Evolutionary conservation across 2,329 filamentous ascomycete genomes (phyloP).

Genomic region (Helotiales sp.): DNA sequence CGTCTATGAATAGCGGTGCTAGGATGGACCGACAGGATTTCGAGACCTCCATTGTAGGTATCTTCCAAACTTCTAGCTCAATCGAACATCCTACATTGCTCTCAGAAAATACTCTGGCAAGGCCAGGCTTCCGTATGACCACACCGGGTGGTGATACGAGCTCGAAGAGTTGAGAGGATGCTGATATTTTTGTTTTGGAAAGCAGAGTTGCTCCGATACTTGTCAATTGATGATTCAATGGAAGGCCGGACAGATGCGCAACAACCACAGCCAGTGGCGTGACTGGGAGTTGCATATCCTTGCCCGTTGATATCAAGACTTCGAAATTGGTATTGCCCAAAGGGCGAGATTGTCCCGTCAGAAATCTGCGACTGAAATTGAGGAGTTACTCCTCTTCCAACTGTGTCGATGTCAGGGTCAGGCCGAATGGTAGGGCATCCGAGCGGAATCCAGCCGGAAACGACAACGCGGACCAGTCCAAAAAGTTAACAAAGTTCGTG

Average conservation of each 20-base stretch:
- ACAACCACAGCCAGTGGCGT: slow-evolving; percentile 12
- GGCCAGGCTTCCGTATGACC: slow-evolving; percentile 5
- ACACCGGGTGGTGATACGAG: slow-evolving; percentile 4
- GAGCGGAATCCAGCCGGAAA: slow-evolving; percentile 13
- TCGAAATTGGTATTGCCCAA: slow-evolving; percentile 2
- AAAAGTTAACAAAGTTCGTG: slow-evolving; percentile 65
- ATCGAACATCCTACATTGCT: neutral
- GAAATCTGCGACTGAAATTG: neutral
- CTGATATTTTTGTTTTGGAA: neutral
- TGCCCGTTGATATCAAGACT: neutral
- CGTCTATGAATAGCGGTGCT: slow-evolving; percentile 8
- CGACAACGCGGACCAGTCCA: slow-evolving; percentile 58
- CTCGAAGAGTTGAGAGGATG: slow-evolving; percentile 11
- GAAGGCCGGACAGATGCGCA: slow-evolving; percentile 14
- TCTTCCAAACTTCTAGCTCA: slow-evolving; percentile 12
- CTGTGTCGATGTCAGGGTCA: slow-evolving; percentile 13
- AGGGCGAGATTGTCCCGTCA: neutral
- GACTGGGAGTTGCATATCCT: neutral
- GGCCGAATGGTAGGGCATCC: slow-evolving; percentile 7
- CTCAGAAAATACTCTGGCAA: neutral
- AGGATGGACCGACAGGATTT: slow-evolving; percentile 6
- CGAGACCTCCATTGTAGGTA: neutral
- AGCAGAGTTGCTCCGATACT: neutral
- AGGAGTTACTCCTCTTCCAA: slow-evolving; percentile 17
- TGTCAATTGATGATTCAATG: slow-evolving; percentile 12